phyloP scores from a whole-genome alignment of 768 basidiomycete species.

The Tylopilus sp. region DNA sequence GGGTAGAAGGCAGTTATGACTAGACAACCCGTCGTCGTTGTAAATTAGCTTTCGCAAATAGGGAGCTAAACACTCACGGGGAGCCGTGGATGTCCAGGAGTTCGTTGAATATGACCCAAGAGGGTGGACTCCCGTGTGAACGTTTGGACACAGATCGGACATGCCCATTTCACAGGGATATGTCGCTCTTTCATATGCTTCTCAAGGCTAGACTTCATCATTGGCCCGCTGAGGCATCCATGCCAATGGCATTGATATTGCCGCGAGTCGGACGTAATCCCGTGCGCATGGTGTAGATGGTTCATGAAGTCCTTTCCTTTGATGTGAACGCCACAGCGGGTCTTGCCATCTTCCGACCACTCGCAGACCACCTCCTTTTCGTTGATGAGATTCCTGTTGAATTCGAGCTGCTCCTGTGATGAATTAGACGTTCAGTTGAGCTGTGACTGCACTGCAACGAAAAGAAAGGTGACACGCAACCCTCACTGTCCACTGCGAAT shows the following conservation, averaged over 20 bases:
- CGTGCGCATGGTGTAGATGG: conserved; percentile 7
- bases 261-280: not conserved
- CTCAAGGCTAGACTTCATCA: not conserved
- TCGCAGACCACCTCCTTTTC: not conserved
- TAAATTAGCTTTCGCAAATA: too few relatives aligned
- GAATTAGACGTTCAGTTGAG: too few relatives aligned
- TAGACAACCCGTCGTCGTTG: too few relatives aligned
- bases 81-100: too few relatives aligned
- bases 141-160: not conserved
- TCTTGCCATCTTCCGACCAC: not conserved
- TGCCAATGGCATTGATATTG: conserved; percentile 10
- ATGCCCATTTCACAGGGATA: not conserved
- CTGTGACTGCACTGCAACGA: too few relatives aligned
- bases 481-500: too few relatives aligned
- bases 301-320: not conserved
- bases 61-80: too few relatives aligned
- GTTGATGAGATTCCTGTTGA: conserved; percentile 1
- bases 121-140: not conserved
- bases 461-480: too few relatives aligned
- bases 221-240: not conserved
- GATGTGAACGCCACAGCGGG: not conserved
- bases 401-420: too few relatives aligned
- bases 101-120: not conserved
- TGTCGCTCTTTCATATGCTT: not conserved
- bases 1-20: too few relatives aligned